phyloP scores from a whole-genome alignment of 495 filamentous ascomycete species.

The Penicillium roqueforti region DNA sequence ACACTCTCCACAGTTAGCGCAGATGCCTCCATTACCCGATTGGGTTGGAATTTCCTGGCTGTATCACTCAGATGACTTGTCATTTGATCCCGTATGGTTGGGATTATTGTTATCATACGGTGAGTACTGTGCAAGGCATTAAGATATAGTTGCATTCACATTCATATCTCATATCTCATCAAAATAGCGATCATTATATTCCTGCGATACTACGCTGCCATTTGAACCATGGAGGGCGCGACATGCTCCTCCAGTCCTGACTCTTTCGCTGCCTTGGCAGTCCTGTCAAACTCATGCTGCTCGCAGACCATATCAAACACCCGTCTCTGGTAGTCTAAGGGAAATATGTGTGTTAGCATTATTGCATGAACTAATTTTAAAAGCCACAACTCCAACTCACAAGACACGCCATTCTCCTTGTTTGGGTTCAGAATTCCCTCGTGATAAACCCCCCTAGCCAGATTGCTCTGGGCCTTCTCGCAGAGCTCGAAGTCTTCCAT shows the following conservation, averaged over 20 bases:
- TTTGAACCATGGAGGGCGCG: conserved; percentile 16
- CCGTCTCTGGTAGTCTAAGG: conserved; percentile 50
- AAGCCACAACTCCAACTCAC: conserved; percentile 38
- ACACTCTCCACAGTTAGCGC: conserved; percentile 11
- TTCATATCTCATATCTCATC: background rate
- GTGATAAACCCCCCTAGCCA: conserved; percentile 52
- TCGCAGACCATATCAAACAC: conserved; percentile 51
- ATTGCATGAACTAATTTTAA: background rate
- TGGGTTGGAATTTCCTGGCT: conserved; percentile 19
- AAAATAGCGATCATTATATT: background rate
- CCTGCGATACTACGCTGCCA: conserved; percentile 19
- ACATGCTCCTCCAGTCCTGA: conserved; percentile 11
- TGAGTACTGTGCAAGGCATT: background rate
- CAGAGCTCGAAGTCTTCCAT: conserved; percentile 59
- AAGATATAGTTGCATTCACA: background rate
- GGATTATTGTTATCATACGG: background rate
- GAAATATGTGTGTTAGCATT: background rate
- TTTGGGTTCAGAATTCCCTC: conserved; percentile 57
- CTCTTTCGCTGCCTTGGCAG: conserved; percentile 6
- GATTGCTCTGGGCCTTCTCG: conserved; percentile 54
- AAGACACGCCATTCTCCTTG: conserved; percentile 55
- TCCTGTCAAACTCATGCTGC: conserved; percentile 42
- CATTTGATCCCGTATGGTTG: background rate
- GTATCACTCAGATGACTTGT: background rate
- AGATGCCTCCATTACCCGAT: conserved; percentile 21